Conservation (phyloP, 371 early-diverging fungal genomes). For the Mucor ambiguus region DNA sequence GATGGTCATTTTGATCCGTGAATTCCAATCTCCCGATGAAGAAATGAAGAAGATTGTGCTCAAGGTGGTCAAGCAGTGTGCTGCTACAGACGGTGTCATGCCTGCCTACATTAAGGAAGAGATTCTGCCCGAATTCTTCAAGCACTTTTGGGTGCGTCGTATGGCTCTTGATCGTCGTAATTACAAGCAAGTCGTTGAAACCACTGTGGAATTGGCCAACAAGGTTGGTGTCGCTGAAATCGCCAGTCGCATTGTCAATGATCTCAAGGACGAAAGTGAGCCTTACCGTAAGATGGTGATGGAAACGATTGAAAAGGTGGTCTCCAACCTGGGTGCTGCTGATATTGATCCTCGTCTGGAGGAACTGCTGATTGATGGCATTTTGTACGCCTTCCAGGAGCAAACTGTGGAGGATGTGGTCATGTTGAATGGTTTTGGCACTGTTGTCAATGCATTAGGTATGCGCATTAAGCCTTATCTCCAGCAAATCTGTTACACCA, state of each 20-base stretch:
- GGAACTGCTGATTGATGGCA: slow-evolving; percentile 93
- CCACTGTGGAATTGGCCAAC: slow-evolving; percentile 93
- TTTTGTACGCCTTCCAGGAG: slow-evolving; percentile 97
- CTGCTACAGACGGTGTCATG: slow-evolving; percentile 91
- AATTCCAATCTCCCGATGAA: slow-evolving; percentile 97
- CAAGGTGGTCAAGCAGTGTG: slow-evolving; percentile 95
- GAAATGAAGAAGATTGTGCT: slow-evolving; percentile 98
- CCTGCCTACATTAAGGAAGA: slow-evolving; percentile 84
- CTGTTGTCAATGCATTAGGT: slow-evolving; percentile 90
- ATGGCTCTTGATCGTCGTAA: slow-evolving; percentile 96
- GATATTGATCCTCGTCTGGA: slow-evolving; percentile 92
- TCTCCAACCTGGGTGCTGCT: slow-evolving; percentile 80
- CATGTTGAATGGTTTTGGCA: slow-evolving; percentile 95
- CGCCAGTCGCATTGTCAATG: slow-evolving; percentile 81
- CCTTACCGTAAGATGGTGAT: slow-evolving; percentile 96
- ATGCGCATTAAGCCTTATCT: slow-evolving; percentile 90
- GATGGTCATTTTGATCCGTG: slow-evolving; percentile 90
- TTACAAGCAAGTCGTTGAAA: slow-evolving; percentile 91
- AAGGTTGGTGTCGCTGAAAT: slow-evolving; percentile 93
- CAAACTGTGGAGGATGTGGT: slow-evolving; percentile 89
- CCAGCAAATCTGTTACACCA: slow-evolving; percentile 90
- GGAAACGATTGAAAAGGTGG: slow-evolving; percentile 91
- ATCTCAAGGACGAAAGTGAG: slow-evolving; percentile 95
- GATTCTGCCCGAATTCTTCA: slow-evolving; percentile 94
- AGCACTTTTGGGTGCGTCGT: slow-evolving; percentile 96